Conservation (phyloP, 345 rosid genomes). For the Eucalyptus marginata region DNA sequence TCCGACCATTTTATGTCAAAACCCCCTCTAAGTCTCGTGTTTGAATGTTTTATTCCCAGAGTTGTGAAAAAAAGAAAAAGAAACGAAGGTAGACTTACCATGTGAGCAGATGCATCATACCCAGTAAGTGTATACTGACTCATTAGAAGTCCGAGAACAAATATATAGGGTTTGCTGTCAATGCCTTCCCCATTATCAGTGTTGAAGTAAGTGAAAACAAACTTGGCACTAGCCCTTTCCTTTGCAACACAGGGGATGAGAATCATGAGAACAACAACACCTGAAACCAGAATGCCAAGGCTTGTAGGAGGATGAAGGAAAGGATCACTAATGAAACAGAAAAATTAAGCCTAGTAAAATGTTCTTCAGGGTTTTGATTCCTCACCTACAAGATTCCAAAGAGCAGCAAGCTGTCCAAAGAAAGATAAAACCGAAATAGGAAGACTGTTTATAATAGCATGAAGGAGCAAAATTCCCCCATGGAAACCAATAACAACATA, state of each 20-base stretch:
- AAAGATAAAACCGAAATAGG: constrained; percentile 74
- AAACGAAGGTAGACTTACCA: constrained; percentile 34
- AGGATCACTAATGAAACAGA: neutral
- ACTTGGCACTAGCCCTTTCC: constrained; percentile 75
- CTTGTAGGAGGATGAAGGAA: neutral
- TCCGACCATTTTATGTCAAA: neutral
- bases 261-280: constrained; percentile 70
- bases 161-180: constrained; percentile 51
- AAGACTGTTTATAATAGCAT: constrained; percentile 73
- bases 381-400: constrained; percentile 78
- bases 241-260: constrained; percentile 69
- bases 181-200: constrained; percentile 74
- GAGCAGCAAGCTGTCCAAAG: constrained; percentile 89
- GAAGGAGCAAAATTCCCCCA: constrained; percentile 66
- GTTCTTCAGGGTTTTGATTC: neutral
- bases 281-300: constrained; percentile 16
- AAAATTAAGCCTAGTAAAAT: neutral
- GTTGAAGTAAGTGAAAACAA: constrained; percentile 81
- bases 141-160: constrained; percentile 87
- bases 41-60: neutral
- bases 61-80: neutral
- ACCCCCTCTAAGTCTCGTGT: neutral
- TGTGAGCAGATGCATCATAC: constrained; percentile 94
- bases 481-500: constrained; percentile 65
- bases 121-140: constrained; percentile 92